Conservation (phyloP, 257 asterid genomes). For the Ocimum tenuiflorum region DNA sequence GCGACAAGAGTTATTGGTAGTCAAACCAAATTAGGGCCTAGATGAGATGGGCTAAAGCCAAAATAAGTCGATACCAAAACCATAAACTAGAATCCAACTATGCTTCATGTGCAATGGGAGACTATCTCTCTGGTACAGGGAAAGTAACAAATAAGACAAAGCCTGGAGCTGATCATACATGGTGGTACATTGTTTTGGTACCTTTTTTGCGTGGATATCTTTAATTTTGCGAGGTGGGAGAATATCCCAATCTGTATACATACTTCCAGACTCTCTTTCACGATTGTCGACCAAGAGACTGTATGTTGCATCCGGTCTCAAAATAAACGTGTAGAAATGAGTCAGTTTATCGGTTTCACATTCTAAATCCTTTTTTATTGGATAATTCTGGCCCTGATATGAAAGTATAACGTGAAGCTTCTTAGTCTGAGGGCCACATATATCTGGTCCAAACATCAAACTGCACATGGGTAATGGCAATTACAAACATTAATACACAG, state of each 20-base stretch:
- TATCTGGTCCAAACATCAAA: slow-evolving; percentile 95
- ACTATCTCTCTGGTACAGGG: not conserved
- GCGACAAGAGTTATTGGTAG: not conserved
- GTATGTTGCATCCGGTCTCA: slow-evolving; percentile 83
- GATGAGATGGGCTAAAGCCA: not conserved
- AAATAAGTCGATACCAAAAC: not conserved
- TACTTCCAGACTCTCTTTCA: slow-evolving; percentile 84
- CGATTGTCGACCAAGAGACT: slow-evolving; percentile 75
- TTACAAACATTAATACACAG: not conserved
- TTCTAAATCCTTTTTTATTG: slow-evolving; percentile 78
- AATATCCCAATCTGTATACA: slow-evolving; percentile 89
- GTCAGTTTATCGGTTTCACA: slow-evolving; percentile 89
- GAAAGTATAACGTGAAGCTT: slow-evolving; percentile 75
- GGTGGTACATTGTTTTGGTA: slow-evolving; percentile 5
- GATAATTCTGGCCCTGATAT: slow-evolving; percentile 82
- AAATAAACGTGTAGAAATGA: slow-evolving; percentile 88
- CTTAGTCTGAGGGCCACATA: slow-evolving; percentile 93
- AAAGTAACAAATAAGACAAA: not conserved
- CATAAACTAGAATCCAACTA: not conserved
- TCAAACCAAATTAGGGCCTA: not conserved
- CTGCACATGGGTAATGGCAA: slow-evolving; percentile 33
- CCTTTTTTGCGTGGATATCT: slow-evolving; percentile 69
- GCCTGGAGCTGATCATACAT: not conserved
- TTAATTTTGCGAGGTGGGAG: slow-evolving; percentile 84
- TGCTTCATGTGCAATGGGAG: not conserved